Percentiles rank a stretch among this genome's conserved stretches.
phyloP scores from a whole-genome alignment of 352 stramenopile species.

The Phytopythium cucurbitacearum region DNA sequence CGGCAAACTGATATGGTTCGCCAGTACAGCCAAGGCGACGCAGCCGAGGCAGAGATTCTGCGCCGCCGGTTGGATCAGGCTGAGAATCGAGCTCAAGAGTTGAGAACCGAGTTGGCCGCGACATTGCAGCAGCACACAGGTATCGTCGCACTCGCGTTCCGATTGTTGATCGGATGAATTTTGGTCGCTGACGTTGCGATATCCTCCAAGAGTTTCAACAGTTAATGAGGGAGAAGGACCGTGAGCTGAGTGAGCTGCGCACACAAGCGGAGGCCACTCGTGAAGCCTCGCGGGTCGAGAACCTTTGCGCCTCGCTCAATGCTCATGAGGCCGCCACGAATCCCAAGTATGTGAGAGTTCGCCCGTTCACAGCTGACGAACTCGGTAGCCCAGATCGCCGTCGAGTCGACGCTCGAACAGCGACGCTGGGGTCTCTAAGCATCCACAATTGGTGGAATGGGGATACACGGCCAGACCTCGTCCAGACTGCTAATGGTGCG shows the following conservation, averaged over 20 bases:
- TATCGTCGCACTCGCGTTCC: not conserved
- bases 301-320: not conserved
- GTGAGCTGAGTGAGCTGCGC: conserved; percentile 15
- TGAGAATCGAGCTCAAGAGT: conserved; percentile 16
- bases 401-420: no score
- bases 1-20: conserved; percentile 12
- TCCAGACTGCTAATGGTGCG: not conserved
- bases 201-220: not conserved
- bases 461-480: not conserved
- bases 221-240: conserved; percentile 17
- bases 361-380: conserved; percentile 3
- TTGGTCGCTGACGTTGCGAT: not conserved
- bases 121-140: conserved; percentile 19
- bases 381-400: not conserved
- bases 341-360: not conserved
- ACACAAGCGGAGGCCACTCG: not conserved
- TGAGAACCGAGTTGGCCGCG: conserved; percentile 23
- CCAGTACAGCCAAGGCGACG: conserved; percentile 19
- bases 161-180: not conserved
- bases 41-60: conserved; percentile 56
- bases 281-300: not conserved
- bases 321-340: not conserved
- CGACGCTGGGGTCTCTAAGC: not conserved
- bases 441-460: conserved; percentile 6
- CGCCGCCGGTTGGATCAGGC: conserved; percentile 25